Percentiles rank a stretch among this genome's conserved stretches.
These are phyloP conservation scores for Sphagnurus paluster DNA, from an alignment of 1,284 basidiomycete species.

Conservation along the genomic window DNA sequence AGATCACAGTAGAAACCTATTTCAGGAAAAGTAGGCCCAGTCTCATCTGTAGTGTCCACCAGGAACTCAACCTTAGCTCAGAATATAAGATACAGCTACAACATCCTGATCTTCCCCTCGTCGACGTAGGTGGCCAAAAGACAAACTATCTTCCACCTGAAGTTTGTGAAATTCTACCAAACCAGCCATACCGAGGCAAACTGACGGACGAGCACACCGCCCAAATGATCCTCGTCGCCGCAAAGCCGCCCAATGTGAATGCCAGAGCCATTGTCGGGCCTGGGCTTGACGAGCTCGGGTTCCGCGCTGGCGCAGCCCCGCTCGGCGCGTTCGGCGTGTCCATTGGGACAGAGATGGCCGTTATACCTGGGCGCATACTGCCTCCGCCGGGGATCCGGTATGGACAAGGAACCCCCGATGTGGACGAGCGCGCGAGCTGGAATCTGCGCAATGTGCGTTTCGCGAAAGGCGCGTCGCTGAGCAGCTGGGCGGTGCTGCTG, in stretches of 20 bases:
- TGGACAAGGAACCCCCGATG: conserved; percentile 39
- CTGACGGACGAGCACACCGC: conserved; percentile 67
- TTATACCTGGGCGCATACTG: conserved; percentile 72
- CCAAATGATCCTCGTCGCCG: conserved; percentile 67
- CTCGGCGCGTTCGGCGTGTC: conserved; percentile 59
- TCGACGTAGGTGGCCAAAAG: conserved; percentile 62
- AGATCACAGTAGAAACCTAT: conserved; percentile 62
- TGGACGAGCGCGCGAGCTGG: conserved; percentile 70
- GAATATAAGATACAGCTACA: conserved; percentile 56
- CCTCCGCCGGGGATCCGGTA: conserved; percentile 61
- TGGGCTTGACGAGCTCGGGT: conserved; percentile 65
- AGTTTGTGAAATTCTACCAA: conserved; percentile 67
- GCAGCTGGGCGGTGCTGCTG: conserved; percentile 64
- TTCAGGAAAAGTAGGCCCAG: conserved; percentile 58
- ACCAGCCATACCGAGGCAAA: conserved; percentile 71
- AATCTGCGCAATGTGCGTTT: conserved; percentile 67
- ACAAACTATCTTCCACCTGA: conserved; percentile 62
- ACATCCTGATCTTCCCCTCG: conserved; percentile 54
- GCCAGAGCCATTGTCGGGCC: conserved; percentile 54
- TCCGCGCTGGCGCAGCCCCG: conserved; percentile 41
- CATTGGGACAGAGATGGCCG: conserved; percentile 65
- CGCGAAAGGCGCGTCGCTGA: conserved; percentile 48
- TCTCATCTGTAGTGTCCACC: no score
- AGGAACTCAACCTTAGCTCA: no score
- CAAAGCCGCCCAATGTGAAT: conserved; percentile 67